phyloP scores from a whole-genome alignment of 129 eudicot genomes.

The Flaveria robusta region DNA sequence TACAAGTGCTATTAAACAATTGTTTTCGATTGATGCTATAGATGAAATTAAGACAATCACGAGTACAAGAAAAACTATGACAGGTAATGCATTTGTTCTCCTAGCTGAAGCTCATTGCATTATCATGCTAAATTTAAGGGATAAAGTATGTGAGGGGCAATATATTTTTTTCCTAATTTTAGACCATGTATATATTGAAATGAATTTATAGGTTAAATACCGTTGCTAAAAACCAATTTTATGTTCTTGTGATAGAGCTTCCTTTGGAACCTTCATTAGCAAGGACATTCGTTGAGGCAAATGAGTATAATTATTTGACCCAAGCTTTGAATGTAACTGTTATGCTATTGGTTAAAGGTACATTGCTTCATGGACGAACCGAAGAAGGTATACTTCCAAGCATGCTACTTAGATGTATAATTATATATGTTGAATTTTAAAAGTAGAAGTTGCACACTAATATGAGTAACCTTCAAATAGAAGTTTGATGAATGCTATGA shows the following conservation, averaged over 20 bases:
- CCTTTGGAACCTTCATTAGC: slow-evolving; percentile 97
- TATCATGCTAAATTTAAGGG: not conserved
- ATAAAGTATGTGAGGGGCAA: not conserved
- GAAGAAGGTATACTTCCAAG: slow-evolving; percentile 46
- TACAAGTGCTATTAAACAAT: slow-evolving; percentile 88
- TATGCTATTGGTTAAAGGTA: slow-evolving; percentile 92
- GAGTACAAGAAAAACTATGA: slow-evolving; percentile 72
- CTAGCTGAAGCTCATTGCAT: slow-evolving; percentile 12
- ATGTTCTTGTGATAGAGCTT: slow-evolving; percentile 53
- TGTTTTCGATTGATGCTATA: slow-evolving; percentile 90
- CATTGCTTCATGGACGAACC: slow-evolving; percentile 63
- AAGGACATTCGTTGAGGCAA: slow-evolving; percentile 90
- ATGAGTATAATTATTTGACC: slow-evolving; percentile 69
- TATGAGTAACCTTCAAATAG: no score
- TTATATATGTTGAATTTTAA: no score
- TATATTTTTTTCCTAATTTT: no score
- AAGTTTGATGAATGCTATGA: no score
- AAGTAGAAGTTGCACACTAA: no score
- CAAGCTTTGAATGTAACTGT: slow-evolving; percentile 93
- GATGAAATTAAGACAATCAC: slow-evolving; percentile 83
- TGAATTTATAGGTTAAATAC: not conserved
- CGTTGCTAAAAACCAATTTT: slow-evolving; percentile 7
- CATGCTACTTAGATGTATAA: not conserved
- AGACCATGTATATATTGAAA: not conserved
- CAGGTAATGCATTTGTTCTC: slow-evolving; percentile 50